Conservation (phyloP, 1,284 basidiomycete species). For the Moesziomyces aphidis region DNA sequence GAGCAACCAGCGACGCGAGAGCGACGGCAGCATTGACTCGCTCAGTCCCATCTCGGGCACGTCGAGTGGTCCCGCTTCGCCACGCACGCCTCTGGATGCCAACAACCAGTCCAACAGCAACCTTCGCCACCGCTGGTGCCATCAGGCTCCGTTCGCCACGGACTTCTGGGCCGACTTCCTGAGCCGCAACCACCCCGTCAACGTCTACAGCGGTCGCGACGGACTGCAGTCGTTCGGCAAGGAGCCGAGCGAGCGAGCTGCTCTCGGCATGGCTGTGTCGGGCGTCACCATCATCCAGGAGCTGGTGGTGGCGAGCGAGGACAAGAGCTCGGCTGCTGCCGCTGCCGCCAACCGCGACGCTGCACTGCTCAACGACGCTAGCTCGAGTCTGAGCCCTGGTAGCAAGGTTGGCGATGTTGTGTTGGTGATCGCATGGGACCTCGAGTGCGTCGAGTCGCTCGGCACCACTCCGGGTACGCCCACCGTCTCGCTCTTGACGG, state of each 20-base stretch:
- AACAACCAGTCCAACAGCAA: conserved; percentile 30
- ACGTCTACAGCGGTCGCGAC: conserved; percentile 53
- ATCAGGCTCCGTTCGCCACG: conserved; percentile 67
- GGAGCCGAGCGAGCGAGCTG: conserved; percentile 64
- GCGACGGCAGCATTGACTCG: conserved; percentile 32
- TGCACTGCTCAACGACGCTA: conserved; percentile 30
- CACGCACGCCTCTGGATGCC: conserved; percentile 43
- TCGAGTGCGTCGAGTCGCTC: conserved; percentile 65
- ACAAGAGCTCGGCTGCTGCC: conserved; percentile 6
- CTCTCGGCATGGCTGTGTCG: conserved; percentile 64
- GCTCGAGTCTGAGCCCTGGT: conserved; percentile 57
- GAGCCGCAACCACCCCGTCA: conserved; percentile 65
- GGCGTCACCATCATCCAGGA: conserved; percentile 68
- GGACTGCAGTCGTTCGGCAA: conserved; percentile 63
- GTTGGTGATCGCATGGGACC: conserved; percentile 68
- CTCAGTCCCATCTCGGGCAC: conserved; percentile 41
- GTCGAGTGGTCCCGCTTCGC: conserved; percentile 40
- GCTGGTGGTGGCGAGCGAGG: conserved; percentile 65
- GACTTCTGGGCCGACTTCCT: conserved; percentile 68
- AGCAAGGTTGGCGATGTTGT: conserved; percentile 68
- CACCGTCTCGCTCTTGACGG: conserved; percentile 57
- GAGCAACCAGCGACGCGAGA: conserved; percentile 36
- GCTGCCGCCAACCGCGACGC: conserved; percentile 13
- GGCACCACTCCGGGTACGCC: conserved; percentile 57
- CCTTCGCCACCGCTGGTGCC: conserved; percentile 58